These are phyloP conservation scores for Galerina sulciceps DNA, from an alignment of 768 basidiomycete genomes.

Conservation along the genomic window DNA sequence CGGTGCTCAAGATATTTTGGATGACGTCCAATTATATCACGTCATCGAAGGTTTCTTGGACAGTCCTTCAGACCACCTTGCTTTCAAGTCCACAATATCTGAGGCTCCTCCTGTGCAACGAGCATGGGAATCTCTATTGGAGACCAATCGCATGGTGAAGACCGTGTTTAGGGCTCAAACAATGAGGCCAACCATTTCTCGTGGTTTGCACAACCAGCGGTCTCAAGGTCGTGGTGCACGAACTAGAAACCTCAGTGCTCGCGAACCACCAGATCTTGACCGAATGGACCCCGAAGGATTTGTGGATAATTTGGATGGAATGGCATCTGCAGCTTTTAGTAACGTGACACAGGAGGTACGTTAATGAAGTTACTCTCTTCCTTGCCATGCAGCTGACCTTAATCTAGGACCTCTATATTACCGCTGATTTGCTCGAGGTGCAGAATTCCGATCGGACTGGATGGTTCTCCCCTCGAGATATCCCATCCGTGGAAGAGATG, in stretches of 20 bases:
- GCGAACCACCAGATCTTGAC: slow-evolving; percentile 67
- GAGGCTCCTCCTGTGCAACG: slow-evolving; percentile 48
- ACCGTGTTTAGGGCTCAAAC: slow-evolving; percentile 58
- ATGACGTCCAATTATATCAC: slow-evolving; percentile 67
- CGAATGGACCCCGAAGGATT: slow-evolving; percentile 67
- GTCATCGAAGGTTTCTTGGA: slow-evolving; percentile 65
- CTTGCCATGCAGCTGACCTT: slow-evolving; percentile 4
- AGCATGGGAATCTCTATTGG: slow-evolving; percentile 49
- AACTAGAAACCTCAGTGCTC: slow-evolving; percentile 38
- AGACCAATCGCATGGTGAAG: slow-evolving; percentile 44
- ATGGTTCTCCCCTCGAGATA: slow-evolving; percentile 74
- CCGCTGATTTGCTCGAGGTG: slow-evolving; percentile 79
- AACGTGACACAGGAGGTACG: slow-evolving; percentile 80
- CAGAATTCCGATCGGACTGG: slow-evolving; percentile 80
- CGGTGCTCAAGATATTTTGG: slow-evolving; percentile 79
- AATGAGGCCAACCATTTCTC: slow-evolving; percentile 55
- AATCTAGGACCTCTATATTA: slow-evolving; percentile 73
- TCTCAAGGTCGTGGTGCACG: slow-evolving; percentile 29
- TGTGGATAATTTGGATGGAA: slow-evolving; percentile 78
- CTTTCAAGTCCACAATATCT: slow-evolving; percentile 45
- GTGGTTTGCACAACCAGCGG: slow-evolving; percentile 27
- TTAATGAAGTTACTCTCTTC: not conserved
- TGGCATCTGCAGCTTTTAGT: slow-evolving; percentile 74
- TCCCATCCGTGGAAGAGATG: slow-evolving; percentile 54
- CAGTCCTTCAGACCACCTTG: slow-evolving; percentile 52